Evolutionary conservation across 352 stramenopile genomes (phyloP), one percentile per base, ranked within the genome.

Genomic region (Phytophthora syringae): DNA sequence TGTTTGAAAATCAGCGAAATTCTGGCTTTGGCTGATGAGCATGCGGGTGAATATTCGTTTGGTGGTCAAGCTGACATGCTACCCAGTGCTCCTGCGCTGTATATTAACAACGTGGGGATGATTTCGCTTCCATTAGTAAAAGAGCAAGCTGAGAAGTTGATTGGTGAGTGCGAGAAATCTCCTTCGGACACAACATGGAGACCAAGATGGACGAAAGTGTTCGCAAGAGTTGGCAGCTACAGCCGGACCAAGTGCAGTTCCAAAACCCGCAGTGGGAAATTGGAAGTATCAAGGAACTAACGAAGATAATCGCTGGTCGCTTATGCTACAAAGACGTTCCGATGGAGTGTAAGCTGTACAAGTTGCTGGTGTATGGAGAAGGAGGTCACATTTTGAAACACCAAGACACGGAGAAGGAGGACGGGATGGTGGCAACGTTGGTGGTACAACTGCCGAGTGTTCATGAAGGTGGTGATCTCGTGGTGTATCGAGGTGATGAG

Each of bases 111-210:
- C 2, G 34, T 68, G 18, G 62, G 62, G 7, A 10, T 25, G 3
- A 57, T 68, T 18, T 18, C 61, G 3, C 16, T 69, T 25, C 55
- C 60, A 10, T 30, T 74, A 44, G 30, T 30, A 0, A 21, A 51
- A 37, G 53, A 63, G 18, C 25, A 10, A 7, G 66, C 60, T 1
- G 16, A 52, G 5, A 43, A 45, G 11, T 30, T 75, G 2, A 51
- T 71, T 15, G 37, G 21, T 3, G 42, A 43, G 7, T 64, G 61
- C 37, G 55, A 61, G 4, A 72, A 59, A 80, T 90, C 66, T 20
- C 66, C 48, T n/a, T 70, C 16, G 61, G 61, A 12, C 27, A 44
- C 21, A 54, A 64, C 0, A 20, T 56, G 13, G 58, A n/a, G n/a
- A n/a, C n/a, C n/a, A n/a, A n/a, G n/a, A n/a, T n/a, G n/a, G n/a